Evolutionary conservation across 495 filamentous ascomycete genomes (phyloP).

Genomic region (Aspergillus bridgeri): DNA sequence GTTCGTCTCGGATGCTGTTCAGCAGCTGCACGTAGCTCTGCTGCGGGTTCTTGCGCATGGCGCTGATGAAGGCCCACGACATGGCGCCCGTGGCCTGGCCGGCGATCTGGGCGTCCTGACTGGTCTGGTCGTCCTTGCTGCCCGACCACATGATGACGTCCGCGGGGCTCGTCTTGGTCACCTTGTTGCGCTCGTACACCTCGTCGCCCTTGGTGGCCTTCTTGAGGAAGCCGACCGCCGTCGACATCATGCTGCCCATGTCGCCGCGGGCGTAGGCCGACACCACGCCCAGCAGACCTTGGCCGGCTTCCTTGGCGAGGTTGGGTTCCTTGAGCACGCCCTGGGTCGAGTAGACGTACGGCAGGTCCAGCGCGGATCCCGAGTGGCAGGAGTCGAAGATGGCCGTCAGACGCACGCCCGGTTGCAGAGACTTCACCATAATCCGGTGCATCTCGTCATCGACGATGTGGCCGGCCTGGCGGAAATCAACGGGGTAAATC

Average conservation of each 20-base stretch:
- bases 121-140: slow-evolving; percentile 93
- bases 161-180: slow-evolving; percentile 90
- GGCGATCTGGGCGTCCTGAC: slow-evolving; percentile 59
- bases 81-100: slow-evolving; percentile 95
- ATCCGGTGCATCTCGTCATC: slow-evolving; percentile 99
- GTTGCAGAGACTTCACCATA: slow-evolving; percentile 79
- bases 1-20: slow-evolving; percentile 91
- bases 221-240: slow-evolving; percentile 85
- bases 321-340: slow-evolving; percentile 98
- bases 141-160: slow-evolving; percentile 98
- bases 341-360: slow-evolving; percentile 94
- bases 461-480: slow-evolving; percentile 85
- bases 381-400: slow-evolving; percentile 99
- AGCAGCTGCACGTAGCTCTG: slow-evolving; percentile 96
- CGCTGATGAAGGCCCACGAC: slow-evolving; percentile 94
- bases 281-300: slow-evolving; percentile 86
- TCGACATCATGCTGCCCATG: slow-evolving; percentile 74
- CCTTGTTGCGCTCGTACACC: slow-evolving; percentile 70
- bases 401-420: slow-evolving; percentile 88
- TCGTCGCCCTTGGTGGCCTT: slow-evolving; percentile 85
- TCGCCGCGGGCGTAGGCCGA: slow-evolving; percentile 89
- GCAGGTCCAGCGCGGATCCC: slow-evolving; percentile 90
- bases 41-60: slow-evolving; percentile 94
- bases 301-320: slow-evolving; percentile 93
- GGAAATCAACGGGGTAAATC: slow-evolving; percentile 96